Evolutionary conservation across 441 rosid genomes (phyloP).

Genomic region (Arabidopsis lyrata): DNA sequence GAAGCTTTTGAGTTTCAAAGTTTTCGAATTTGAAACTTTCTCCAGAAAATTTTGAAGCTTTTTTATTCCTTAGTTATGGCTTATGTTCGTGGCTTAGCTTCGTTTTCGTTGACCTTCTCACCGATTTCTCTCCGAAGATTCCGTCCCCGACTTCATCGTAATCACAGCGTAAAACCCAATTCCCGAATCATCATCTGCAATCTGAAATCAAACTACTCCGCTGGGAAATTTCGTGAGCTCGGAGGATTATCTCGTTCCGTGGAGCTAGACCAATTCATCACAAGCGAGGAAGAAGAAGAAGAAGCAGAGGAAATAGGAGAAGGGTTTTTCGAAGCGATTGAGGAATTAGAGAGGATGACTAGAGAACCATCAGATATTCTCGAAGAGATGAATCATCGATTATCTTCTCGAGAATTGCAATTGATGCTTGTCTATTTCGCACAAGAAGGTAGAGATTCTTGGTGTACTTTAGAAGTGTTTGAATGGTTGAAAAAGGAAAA

Average conservation of each 20-base stretch:
- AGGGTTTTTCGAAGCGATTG: slow-evolving; percentile 85
- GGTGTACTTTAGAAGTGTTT: slow-evolving; percentile 96
- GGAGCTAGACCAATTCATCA: slow-evolving; percentile 65
- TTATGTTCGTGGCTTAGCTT: slow-evolving; percentile 47
- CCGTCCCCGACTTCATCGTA: slow-evolving; percentile 13
- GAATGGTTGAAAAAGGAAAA: slow-evolving; percentile 91
- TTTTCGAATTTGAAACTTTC: slow-evolving; percentile 18
- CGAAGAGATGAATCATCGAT: slow-evolving; percentile 87
- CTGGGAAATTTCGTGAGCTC: slow-evolving; percentile 46
- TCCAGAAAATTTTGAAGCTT: slow-evolving; percentile 13
- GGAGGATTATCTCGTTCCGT: slow-evolving; percentile 58
- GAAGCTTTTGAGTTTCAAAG: slow-evolving; percentile 19
- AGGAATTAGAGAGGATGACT: slow-evolving; percentile 85
- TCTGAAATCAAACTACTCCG: slow-evolving; percentile 41
- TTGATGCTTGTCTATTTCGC: slow-evolving; percentile 89
- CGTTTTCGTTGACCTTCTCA: slow-evolving; percentile 49
- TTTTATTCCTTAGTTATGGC: slow-evolving; percentile 49
- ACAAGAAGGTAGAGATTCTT: slow-evolving; percentile 93
- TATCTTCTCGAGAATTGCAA: slow-evolving; percentile 79
- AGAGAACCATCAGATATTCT: slow-evolving; percentile 91
- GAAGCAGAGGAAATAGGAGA: slow-evolving; percentile 76
- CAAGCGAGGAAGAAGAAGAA: slow-evolving; percentile 52
- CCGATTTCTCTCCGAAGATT: slow-evolving; percentile 35
- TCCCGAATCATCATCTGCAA: slow-evolving; percentile 48
- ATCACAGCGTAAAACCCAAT: slow-evolving; percentile 20